Percentiles rank a stretch among this genome's conserved stretches.
phyloP scores from a whole-genome alignment of 495 filamentous ascomycete genomes.

The Tuber brumale region DNA sequence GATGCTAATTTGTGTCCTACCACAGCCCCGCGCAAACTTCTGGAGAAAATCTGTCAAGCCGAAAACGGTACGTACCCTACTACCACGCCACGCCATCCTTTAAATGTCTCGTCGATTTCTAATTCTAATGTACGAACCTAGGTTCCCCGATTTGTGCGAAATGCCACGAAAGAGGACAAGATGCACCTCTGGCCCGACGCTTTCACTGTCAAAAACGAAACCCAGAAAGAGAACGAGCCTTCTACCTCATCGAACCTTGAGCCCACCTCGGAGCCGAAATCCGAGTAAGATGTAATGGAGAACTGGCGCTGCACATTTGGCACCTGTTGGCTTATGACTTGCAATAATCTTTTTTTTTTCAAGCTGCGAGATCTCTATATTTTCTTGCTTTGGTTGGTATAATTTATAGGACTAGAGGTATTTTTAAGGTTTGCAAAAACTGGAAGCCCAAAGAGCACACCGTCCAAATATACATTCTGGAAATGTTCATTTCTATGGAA shows the following conservation, averaged over 20 bases:
- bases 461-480: neutral
- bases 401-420: neutral
- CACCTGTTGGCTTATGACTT: neutral
- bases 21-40: conserved; percentile 58
- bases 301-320: neutral
- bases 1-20: neutral
- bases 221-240: conserved; percentile 12
- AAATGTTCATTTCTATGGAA: neutral
- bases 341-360: neutral
- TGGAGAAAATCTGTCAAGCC: conserved; percentile 61
- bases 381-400: neutral
- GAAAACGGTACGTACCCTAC: conserved; percentile 44
- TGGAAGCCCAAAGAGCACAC: neutral
- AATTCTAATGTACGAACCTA: conserved; percentile 19
- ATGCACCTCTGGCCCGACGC: conserved; percentile 61
- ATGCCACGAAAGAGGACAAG: conserved; percentile 56
- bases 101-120: conserved; percentile 17
- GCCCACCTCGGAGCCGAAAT: neutral
- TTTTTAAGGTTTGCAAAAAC: neutral
- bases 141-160: conserved; percentile 54
- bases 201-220: conserved; percentile 48
- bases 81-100: conserved; percentile 11
- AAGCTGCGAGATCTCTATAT: neutral
- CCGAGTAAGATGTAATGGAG: neutral
- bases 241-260: conserved; percentile 9